Base-by-base conservation (phyloP, 2,329 filamentous ascomycete species). In the Parastagonospora nodorum region DNA sequence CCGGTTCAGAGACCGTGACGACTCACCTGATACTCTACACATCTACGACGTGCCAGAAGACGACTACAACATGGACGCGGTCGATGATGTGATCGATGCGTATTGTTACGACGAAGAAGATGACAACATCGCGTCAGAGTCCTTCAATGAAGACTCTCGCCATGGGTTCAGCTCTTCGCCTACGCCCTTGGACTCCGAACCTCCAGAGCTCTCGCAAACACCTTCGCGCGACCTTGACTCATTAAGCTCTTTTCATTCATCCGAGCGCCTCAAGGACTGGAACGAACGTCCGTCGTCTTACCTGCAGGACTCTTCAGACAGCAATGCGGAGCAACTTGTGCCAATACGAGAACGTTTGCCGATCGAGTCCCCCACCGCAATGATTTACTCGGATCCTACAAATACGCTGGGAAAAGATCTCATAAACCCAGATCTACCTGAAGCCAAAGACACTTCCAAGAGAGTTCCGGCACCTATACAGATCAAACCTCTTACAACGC, bases 81-180 rank as follows among this genome's bases (percentile, higher is more conserved):
- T 85, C 4, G 82, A 85, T 54, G 84, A 86, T 67, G 80, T 81
- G 9, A 82, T 86, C 48, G 81, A 80, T 16, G 80, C 85, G 74
- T 87, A 87, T 67, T 79, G 79, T 45, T 79, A 83, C 16, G 85
- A 85, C 56, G 73, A 77, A 32, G 60, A 72, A 60, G 69, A 68
- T 57, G 55, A 65, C 27, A 55, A 62, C 8, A 54, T 53, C n/a
- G 51, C 46, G n/a, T 49, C 56, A 30, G 55, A 57, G 2, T 37
- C 51, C 35, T 29, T 48, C 11, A 47, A 48, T 36, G 50, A 55
- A 2, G 40, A 42, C 19, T 36, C 51, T 8, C 51, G 49, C 16
- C 39, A 51, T 8, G 30, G 44, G n/a, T 51, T 47, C n/a, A 59
- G 56, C 41, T 47, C 63, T 8, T 67, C 66, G 2, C 55, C 58